A percentile compares a stretch with the other conserved stretches of the same genome.
Conservation (phyloP, 2,329 filamentous ascomycete genomes). For the Pseudopithomyces maydicus region DNA sequence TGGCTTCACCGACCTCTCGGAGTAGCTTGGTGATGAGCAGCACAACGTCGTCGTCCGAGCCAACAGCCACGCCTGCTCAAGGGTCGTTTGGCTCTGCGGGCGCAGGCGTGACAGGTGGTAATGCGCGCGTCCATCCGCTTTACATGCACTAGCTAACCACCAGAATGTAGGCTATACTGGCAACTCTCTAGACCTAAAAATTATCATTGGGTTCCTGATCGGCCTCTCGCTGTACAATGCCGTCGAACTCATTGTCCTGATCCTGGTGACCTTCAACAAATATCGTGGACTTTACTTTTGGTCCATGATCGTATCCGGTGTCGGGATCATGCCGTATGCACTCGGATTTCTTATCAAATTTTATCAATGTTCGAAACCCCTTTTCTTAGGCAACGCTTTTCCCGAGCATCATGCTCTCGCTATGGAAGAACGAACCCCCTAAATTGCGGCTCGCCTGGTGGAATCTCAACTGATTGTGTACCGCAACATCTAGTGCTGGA, state of each 20-base stretch:
- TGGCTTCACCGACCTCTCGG: constrained; percentile 17
- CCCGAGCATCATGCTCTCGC: too few relatives aligned
- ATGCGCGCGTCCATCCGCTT: not conserved
- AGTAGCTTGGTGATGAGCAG: constrained; percentile 18
- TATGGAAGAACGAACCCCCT: too few relatives aligned
- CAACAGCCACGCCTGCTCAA: constrained; percentile 31
- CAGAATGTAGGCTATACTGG: constrained; percentile 35
- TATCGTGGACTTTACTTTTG: constrained; percentile 57
- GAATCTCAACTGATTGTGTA: too few relatives aligned
- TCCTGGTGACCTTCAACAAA: constrained; percentile 54
- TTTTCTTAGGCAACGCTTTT: too few relatives aligned
- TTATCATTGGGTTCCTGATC: constrained; percentile 44
- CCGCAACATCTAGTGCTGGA: constrained; percentile 19
- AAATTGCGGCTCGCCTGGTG: too few relatives aligned
- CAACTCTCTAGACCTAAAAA: constrained; percentile 34
- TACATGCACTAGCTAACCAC: not conserved
- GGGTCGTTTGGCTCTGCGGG: constrained; percentile 32
- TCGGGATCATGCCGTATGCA: constrained; percentile 54
- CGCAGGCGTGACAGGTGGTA: constrained; percentile 41
- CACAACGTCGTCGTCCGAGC: constrained; percentile 15
- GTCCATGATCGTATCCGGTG: constrained; percentile 51
- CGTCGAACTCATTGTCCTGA: constrained; percentile 53
- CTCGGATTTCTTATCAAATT: constrained; percentile 56
- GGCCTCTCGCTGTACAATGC: constrained; percentile 47
- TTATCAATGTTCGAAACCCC: constrained; percentile 20